Conservation (phyloP, 371 early-diverging fungal species). For the Paraphysoderma sedebokerense region DNA sequence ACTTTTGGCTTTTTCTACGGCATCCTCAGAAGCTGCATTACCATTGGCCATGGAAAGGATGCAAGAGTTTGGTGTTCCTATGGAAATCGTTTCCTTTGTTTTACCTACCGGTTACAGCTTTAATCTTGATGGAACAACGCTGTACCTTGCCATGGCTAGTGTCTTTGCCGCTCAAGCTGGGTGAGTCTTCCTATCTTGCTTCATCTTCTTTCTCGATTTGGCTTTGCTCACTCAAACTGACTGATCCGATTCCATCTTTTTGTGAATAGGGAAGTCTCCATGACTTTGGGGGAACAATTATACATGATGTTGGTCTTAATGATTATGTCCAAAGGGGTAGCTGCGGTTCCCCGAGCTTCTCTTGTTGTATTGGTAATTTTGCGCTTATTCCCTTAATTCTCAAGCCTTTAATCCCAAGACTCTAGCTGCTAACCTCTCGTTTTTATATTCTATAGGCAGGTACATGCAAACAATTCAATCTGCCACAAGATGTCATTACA, state of each 20-base stretch:
- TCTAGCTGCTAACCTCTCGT: too few species aligned
- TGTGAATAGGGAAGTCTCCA: too few species aligned
- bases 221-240: too few species aligned
- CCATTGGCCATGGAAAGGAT: conserved; percentile 57
- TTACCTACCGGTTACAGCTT: conserved; percentile 67
- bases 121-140: conserved; percentile 64
- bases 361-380: conserved; percentile 42
- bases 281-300: conserved; percentile 42
- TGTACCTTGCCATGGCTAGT: conserved; percentile 47
- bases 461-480: conserved; percentile 28
- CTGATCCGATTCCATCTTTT: too few species aligned
- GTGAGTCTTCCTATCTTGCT: conserved; percentile 30
- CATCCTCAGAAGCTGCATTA: conserved; percentile 63
- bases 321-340: conserved; percentile 62
- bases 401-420: too few species aligned
- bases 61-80: conserved; percentile 51
- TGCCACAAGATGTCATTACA: conserved; percentile 34
- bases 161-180: conserved; percentile 51
- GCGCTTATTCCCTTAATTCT: too few species aligned
- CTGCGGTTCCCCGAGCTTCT: conserved; percentile 60
- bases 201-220: too few species aligned
- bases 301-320: conserved; percentile 53
- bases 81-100: conserved; percentile 49
- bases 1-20: conserved; percentile 67
- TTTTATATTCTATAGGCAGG: too few species aligned